Conservation (phyloP, 1,284 basidiomycete species). For the Ceratobasidium sp. region DNA sequence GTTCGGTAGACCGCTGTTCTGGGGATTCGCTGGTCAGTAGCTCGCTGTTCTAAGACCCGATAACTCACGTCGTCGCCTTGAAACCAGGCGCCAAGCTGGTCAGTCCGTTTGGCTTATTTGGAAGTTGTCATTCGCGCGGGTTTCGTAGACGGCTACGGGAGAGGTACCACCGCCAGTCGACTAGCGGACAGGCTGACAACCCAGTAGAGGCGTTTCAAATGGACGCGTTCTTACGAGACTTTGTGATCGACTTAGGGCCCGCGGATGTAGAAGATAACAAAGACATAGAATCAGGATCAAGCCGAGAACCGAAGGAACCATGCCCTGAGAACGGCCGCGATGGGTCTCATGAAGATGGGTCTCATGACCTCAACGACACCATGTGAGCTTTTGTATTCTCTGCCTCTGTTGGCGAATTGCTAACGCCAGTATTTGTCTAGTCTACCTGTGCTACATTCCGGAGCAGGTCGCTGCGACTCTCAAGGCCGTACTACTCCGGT, state of each 20-base stretch:
- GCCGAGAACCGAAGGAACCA: no score
- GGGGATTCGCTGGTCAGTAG: constrained; percentile 9
- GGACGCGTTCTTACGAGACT: constrained; percentile 9
- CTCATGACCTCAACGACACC: no score
- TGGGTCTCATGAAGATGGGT: no score
- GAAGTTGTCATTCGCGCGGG: neutral
- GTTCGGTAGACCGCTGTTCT: constrained; percentile 23
- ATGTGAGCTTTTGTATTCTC: no score
- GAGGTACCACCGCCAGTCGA: neutral
- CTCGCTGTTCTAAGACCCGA: neutral
- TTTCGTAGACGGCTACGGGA: constrained; percentile 5
- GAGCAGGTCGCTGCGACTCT: no score
- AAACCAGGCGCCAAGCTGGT: constrained; percentile 8
- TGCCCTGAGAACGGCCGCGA: no score
- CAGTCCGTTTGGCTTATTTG: constrained; percentile 7
- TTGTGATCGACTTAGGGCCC: constrained; percentile 26
- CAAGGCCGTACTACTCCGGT: no score
- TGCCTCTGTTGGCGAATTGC: no score
- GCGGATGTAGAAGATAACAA: neutral
- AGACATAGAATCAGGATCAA: no score
- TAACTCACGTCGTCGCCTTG: no score
- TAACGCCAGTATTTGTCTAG: no score
- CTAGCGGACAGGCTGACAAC: neutral
- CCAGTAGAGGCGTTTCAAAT: neutral
- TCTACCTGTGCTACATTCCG: no score